A percentile compares a stretch with the other conserved stretches of the same genome.
Conservation (phyloP, 495 filamentous ascomycete species). For the Cryomyces antarcticus region DNA sequence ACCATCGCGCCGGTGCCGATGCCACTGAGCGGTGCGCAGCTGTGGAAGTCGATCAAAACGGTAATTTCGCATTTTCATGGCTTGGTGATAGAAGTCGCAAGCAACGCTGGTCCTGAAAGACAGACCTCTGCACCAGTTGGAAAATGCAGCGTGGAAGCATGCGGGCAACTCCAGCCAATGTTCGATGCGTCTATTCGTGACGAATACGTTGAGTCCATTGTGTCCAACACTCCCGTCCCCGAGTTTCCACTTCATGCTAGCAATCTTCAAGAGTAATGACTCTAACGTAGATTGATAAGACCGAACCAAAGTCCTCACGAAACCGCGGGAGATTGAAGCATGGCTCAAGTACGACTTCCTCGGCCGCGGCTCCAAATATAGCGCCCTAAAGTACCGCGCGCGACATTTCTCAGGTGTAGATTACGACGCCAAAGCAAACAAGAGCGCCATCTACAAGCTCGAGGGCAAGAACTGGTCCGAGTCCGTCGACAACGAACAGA, state of each 20-base stretch:
- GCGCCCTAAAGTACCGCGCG: slow-evolving; percentile 42
- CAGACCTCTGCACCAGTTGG: too few relatives aligned
- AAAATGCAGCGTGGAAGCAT: too few relatives aligned
- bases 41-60: slow-evolving; percentile 33
- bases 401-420: slow-evolving; percentile 53
- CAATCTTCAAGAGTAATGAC: too few relatives aligned
- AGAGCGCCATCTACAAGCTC: slow-evolving; percentile 47
- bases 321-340: slow-evolving; percentile 39
- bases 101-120: too few relatives aligned
- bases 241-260: too few relatives aligned
- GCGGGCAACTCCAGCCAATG: too few relatives aligned
- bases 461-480: slow-evolving; percentile 39
- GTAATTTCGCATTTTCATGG: too few relatives aligned
- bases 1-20: slow-evolving; percentile 57
- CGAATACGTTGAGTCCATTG: too few relatives aligned
- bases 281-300: slow-evolving; percentile 17
- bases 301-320: slow-evolving; percentile 30
- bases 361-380: slow-evolving; percentile 37
- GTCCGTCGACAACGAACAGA: slow-evolving; percentile 43
- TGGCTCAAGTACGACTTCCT: slow-evolving; percentile 51
- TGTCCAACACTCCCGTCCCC: too few relatives aligned
- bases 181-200: too few relatives aligned
- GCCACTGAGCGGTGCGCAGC: slow-evolving; percentile 35
- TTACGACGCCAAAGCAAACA: slow-evolving; percentile 35
- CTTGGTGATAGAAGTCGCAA: too few relatives aligned